phyloP scores from a whole-genome alignment of 75 land plant species.

The Picea glauca region DNA sequence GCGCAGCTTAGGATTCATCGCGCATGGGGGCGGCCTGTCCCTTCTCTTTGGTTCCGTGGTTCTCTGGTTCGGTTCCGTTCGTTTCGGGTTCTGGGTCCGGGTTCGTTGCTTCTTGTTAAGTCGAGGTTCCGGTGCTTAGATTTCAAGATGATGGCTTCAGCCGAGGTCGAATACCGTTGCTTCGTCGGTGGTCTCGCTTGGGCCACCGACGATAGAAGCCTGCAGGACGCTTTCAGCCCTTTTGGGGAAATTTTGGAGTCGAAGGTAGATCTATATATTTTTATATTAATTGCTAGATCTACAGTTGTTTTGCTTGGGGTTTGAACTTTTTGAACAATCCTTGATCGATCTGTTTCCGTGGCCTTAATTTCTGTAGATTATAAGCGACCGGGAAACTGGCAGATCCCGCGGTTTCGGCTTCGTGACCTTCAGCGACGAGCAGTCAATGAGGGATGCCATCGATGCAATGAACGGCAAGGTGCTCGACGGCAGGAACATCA shows the following conservation, averaged over 20 bases:
- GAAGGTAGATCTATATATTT: conserved; percentile 41
- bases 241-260: conserved; percentile 62
- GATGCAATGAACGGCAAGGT: conserved; percentile 75
- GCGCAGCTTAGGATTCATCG: background rate
- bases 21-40: conserved; percentile 1
- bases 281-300: background rate
- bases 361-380: conserved; percentile 25
- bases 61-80: conserved; percentile 2
- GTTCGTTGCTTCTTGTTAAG: background rate
- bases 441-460: conserved; percentile 70
- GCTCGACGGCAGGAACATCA: conserved; percentile 74
- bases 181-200: conserved; percentile 87
- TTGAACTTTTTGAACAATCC: background rate
- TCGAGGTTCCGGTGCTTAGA: background rate
- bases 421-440: conserved; percentile 60
- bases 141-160: conserved; percentile 22
- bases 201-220: conserved; percentile 63
- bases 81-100: background rate
- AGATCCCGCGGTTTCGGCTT: conserved; percentile 72
- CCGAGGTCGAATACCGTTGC: conserved; percentile 58
- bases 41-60: background rate
- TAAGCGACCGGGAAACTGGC: conserved; percentile 68
- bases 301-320: conserved; percentile 11
- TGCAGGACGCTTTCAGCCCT: conserved; percentile 46
- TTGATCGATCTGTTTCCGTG: background rate